Conservation (phyloP, 192 early-diverging fungal species). For the Linnemannia schmuckeri region DNA sequence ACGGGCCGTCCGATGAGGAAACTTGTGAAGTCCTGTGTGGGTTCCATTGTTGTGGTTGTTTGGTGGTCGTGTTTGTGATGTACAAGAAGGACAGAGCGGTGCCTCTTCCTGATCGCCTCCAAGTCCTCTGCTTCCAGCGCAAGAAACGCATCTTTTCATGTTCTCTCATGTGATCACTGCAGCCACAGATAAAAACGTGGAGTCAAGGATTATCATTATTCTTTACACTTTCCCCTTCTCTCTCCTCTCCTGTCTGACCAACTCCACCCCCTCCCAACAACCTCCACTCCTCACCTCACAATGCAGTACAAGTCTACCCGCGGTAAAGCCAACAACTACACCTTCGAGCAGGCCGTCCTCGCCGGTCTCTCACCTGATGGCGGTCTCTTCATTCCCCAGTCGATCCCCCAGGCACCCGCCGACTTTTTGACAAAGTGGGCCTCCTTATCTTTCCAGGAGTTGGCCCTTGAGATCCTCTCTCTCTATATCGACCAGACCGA, state of each 20-base stretch:
- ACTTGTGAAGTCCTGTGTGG: conserved; percentile 92
- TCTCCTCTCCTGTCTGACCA: background rate
- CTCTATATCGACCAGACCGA: conserved; percentile 86
- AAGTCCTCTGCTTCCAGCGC: background rate
- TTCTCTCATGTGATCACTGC: background rate
- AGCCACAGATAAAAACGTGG: background rate
- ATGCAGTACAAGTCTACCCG: conserved; percentile 96
- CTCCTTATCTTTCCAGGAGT: conserved; percentile 78
- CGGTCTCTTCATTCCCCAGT: conserved; percentile 92
- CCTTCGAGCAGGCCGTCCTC: conserved; percentile 94
- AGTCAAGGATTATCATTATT: background rate
- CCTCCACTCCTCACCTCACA: background rate
- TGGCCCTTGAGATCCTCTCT: conserved; percentile 89
- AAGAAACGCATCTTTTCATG: background rate
- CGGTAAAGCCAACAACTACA: conserved; percentile 73
- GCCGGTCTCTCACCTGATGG: conserved; percentile 94
- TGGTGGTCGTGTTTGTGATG: background rate
- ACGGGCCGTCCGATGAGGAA: conserved; percentile 88
- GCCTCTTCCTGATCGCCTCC: background rate
- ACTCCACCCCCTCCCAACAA: background rate
- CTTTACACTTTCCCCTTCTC: background rate
- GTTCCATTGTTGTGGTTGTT: conserved; percentile 59
- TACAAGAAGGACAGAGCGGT: background rate
- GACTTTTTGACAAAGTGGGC: conserved; percentile 83
- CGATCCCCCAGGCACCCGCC: conserved; percentile 78